Evolutionary conservation across 495 filamentous ascomycete genomes (phyloP), one percentile per base, ranked within the genome.

Genomic region (Penicillium pancosmium): DNA sequence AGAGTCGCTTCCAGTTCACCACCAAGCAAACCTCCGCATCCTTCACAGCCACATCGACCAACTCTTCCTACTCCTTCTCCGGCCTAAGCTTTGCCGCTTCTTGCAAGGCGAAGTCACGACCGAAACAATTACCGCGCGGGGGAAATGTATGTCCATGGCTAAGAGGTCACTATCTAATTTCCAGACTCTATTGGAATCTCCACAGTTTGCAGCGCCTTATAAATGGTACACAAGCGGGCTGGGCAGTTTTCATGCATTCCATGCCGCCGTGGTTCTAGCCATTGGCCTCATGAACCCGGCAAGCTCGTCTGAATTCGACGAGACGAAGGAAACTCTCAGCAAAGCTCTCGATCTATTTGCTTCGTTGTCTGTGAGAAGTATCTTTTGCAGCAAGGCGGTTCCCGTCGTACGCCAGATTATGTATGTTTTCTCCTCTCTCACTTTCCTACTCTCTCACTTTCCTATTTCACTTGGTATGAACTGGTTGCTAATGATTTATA

Each of bases 21-120:
- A 77, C 51, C 68, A 74, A 41, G 75, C 76, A 50, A 77, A 79
- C 55, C 62, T 76, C 31, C 74, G 79, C 55, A 80, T 80, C 47
- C 66, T 82, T 13, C 74, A 80, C 65, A 72, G 71, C 55, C 74
- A 80, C 51, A 72, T 78, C 41, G 76, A 82, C 51, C 79, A 82
- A 54, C 67, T 80, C 0, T 68, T 77, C 52, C 72, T 82, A 4
- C 75, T 82, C 8, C 71, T 80, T 8, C 70, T 78, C 25, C 76
- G 78, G 3, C 77, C 79, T 1, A 68, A 56, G 16, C 71, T 80
- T 1, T 77, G 73, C 36, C 71, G 71, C 23, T 76, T 73, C 34
- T 50, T 77, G 9, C 72, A 78, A 41, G 72, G 73, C 40, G 73
- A 75, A n/a, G 67, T 74, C 25, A 76, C 76, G n/a, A 59, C 69